phyloP scores from a whole-genome alignment of 768 basidiomycete species.

The Podaxis rugospora region DNA sequence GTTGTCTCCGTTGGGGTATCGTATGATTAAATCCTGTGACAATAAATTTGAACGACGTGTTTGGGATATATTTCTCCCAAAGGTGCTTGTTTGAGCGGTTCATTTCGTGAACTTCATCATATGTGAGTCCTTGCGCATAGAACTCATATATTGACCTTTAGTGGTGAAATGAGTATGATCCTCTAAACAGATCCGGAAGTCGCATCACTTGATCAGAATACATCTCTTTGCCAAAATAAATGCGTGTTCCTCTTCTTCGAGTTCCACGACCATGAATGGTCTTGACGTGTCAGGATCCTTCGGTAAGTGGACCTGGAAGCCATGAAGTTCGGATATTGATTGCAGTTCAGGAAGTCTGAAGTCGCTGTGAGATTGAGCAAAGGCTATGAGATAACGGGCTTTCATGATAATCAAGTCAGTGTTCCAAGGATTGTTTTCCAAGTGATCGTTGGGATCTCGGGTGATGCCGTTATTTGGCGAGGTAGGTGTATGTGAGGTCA shows the following conservation, averaged over 20 bases:
- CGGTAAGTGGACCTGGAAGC: constrained; percentile 55
- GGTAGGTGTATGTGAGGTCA: background rate
- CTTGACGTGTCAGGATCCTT: constrained; percentile 40
- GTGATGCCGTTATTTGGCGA: constrained; percentile 5
- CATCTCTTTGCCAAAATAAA: constrained; percentile 69
- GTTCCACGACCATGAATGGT: constrained; percentile 71
- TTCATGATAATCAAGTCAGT: constrained; percentile 19
- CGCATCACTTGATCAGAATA: constrained; percentile 71
- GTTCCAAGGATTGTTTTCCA: background rate
- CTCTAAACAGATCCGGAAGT: constrained; percentile 1
- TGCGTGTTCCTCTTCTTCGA: constrained; percentile 73
- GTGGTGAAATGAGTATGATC: constrained; percentile 1
- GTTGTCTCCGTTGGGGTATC: constrained; percentile 63
- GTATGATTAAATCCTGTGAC: constrained; percentile 74
- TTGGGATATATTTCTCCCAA: constrained; percentile 56
- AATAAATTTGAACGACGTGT: constrained; percentile 79
- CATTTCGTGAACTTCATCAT: constrained; percentile 62
- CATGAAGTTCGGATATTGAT: constrained; percentile 72
- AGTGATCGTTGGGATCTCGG: background rate
- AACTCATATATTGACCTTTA: constrained; percentile 73
- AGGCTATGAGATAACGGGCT: constrained; percentile 53
- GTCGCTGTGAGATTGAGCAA: constrained; percentile 77
- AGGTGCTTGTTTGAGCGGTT: constrained; percentile 38
- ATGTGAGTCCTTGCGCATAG: constrained; percentile 66
- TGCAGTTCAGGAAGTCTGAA: constrained; percentile 82